A percentile compares a stretch with the other conserved stretches of the same genome.
These are phyloP conservation scores for Moringa oleifera DNA, from an alignment of 345 rosid genomes.

Conservation along the genomic window DNA sequence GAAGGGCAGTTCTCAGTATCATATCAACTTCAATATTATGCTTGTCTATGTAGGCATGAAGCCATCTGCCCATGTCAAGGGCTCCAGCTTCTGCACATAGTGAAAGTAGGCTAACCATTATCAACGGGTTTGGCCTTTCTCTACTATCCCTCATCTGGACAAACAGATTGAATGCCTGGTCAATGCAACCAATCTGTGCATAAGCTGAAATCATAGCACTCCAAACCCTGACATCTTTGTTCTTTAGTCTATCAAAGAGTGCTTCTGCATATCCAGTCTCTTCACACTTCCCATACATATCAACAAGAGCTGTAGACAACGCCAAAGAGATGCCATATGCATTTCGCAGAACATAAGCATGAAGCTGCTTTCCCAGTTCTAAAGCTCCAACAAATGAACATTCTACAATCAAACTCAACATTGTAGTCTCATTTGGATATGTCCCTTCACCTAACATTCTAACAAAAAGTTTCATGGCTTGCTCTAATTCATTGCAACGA, in stretches of 20 bases:
- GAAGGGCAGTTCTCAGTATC: slow-evolving; percentile 29
- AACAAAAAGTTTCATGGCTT: slow-evolving; percentile 28
- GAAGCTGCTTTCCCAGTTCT: slow-evolving; percentile 35
- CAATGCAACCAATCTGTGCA: slow-evolving; percentile 21
- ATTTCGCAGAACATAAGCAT: slow-evolving; percentile 32
- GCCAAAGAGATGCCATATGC: slow-evolving; percentile 17
- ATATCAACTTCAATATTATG: slow-evolving; percentile 27
- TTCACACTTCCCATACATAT: slow-evolving; percentile 49
- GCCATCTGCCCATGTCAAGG: slow-evolving; percentile 36
- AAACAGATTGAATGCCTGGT: slow-evolving; percentile 31
- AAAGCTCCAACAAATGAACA: slow-evolving; percentile 32
- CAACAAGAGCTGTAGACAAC: slow-evolving; percentile 33
- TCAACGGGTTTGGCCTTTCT: slow-evolving; percentile 28
- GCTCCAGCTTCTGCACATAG: slow-evolving; percentile 32
- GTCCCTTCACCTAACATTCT: slow-evolving; percentile 30
- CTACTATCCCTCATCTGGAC: slow-evolving; percentile 24
- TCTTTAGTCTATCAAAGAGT: slow-evolving; percentile 26
- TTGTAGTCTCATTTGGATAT: slow-evolving; percentile 35
- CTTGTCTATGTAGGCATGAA: slow-evolving; percentile 31
- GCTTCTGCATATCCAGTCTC: slow-evolving; percentile 28
- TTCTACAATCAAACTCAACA: slow-evolving; percentile 33
- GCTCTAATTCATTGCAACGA: slow-evolving; percentile 19
- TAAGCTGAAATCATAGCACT: slow-evolving; percentile 36
- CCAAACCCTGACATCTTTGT: slow-evolving; percentile 32
- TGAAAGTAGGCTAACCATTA: slow-evolving; percentile 29